phyloP scores from a whole-genome alignment of 2,329 filamentous ascomycete species.

The Paramyrothecium sp. region DNA sequence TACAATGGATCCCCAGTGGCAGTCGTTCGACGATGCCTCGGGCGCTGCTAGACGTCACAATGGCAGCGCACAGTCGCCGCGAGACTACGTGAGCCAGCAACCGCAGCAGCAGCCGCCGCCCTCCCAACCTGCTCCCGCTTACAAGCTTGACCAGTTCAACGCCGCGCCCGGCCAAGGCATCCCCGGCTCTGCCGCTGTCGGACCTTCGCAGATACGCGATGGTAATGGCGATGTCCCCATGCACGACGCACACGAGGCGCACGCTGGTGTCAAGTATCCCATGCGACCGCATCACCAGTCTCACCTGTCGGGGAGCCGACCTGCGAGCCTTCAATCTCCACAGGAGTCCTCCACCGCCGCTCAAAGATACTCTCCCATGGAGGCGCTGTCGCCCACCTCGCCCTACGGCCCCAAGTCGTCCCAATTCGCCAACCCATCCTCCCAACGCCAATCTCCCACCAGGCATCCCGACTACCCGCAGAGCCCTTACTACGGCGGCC shows the following conservation, averaged over 20 bases:
- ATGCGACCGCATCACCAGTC: constrained; percentile 77
- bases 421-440: constrained; percentile 51
- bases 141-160: constrained; percentile 66
- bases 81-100: constrained; percentile 43
- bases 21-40: constrained; percentile 64
- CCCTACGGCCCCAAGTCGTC: constrained; percentile 70
- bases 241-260: constrained; percentile 82
- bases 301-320: constrained; percentile 54
- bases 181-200: constrained; percentile 53
- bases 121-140: constrained; percentile 48
- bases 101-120: constrained; percentile 28
- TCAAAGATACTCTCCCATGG: constrained; percentile 96
- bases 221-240: constrained; percentile 77
- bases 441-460: constrained; percentile 75
- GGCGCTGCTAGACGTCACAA: constrained; percentile 65
- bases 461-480: constrained; percentile 62
- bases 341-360: constrained; percentile 74
- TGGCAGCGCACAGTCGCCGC: constrained; percentile 43
- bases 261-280: constrained; percentile 82
- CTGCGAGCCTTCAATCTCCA: constrained; percentile 68
- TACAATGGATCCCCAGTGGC: constrained; percentile 59
- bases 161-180: constrained; percentile 44
- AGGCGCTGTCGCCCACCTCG: constrained; percentile 76
- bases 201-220: constrained; percentile 60
- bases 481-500: constrained; percentile 55